phyloP scores from a whole-genome alignment of 495 filamentous ascomycete species.

The Hypoxylon intermedium region DNA sequence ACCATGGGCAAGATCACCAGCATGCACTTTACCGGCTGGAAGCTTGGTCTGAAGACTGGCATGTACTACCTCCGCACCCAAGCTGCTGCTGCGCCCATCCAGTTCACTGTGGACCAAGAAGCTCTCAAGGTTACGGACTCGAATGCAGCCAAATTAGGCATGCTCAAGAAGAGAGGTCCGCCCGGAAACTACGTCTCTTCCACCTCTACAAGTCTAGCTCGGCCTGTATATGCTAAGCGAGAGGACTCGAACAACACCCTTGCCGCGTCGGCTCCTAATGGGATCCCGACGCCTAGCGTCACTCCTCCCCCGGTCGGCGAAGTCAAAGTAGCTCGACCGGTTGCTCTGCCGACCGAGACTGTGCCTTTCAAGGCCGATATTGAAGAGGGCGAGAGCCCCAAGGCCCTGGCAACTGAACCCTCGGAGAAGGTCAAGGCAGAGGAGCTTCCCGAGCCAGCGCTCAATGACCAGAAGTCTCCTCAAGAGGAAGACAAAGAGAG shows the following conservation, averaged over 20 bases:
- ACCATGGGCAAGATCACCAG: constrained; percentile 99
- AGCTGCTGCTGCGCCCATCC: constrained; percentile 94
- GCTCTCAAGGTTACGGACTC: constrained; percentile 88
- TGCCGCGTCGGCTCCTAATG: constrained; percentile 51
- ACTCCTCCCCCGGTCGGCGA: constrained; percentile 63
- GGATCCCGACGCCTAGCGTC: constrained; percentile 66
- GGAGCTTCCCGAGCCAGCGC: constrained; percentile 61
- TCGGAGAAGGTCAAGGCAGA: constrained; percentile 61
- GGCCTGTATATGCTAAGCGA: constrained; percentile 53
- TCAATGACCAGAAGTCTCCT: constrained; percentile 55
- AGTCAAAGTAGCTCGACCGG: constrained; percentile 50
- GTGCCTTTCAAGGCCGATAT: constrained; percentile 71
- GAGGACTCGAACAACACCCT: constrained; percentile 41
- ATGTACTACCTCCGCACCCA: constrained; percentile 99
- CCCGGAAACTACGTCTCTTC: constrained; percentile 62
- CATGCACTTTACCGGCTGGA: constrained; percentile 99
- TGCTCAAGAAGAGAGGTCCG: constrained; percentile 71
- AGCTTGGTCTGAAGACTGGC: constrained; percentile 97
- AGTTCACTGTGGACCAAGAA: constrained; percentile 99
- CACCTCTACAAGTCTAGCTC: constrained; percentile 46
- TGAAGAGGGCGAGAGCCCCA: constrained; percentile 76
- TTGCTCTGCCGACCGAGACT: constrained; percentile 55
- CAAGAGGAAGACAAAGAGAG: constrained; percentile 67
- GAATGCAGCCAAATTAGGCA: constrained; percentile 67
- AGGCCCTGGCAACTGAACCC: constrained; percentile 75